Evolutionary conservation across 2,329 filamentous ascomycete species (phyloP), one percentile per base, ranked within the genome.

Genomic region (Penicillium sp.): DNA sequence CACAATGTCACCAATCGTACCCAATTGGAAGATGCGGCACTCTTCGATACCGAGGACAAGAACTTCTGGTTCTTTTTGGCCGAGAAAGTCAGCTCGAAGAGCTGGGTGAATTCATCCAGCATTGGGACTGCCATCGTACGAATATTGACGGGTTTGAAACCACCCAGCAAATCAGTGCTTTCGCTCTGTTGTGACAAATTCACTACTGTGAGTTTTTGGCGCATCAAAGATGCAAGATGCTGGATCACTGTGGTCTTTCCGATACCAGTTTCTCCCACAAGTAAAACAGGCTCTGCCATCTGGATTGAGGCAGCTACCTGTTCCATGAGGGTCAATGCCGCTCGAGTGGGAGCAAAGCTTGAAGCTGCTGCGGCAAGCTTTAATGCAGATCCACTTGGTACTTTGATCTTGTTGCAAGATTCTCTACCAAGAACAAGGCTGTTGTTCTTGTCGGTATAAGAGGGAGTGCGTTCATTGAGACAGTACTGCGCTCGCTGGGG

Each of bases 161-260:
- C 94, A 65, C 94, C 95, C 0, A 99, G 80, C 13, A 99, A 78
- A 75, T 99, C 94, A n/a, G 92, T 90, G 39, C 89, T 92, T 74
- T 99, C 95, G 67, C 92, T 97, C 71, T 99, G 95, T 70, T 99
- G 95, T 0, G 94, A 99, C 69, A 99, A 74, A 68, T 99, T 99
- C 68, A 99, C 91, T 3, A 92, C 90, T 0, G 91, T 89, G 13
- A 99, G 82, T 65, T 90, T 95, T 68, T 91, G 89, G 1, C 92
- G 90, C 29, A 97, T 81, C 4, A 88, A 83, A 55, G 89, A 86
- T 0, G 94, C 91, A 53, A 99, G 79, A 68, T 97, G 91, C 71
- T 99, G 94, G 15, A 99, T 87, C 27, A 94, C 89, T 0, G 94
- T 96, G 0, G 94, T 99, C 75, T 99, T 99, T 65, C 94, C 94